These are phyloP conservation scores for Effrenium voratum DNA, from an alignment of 73 alveolate genomes.

Conservation along the genomic window DNA sequence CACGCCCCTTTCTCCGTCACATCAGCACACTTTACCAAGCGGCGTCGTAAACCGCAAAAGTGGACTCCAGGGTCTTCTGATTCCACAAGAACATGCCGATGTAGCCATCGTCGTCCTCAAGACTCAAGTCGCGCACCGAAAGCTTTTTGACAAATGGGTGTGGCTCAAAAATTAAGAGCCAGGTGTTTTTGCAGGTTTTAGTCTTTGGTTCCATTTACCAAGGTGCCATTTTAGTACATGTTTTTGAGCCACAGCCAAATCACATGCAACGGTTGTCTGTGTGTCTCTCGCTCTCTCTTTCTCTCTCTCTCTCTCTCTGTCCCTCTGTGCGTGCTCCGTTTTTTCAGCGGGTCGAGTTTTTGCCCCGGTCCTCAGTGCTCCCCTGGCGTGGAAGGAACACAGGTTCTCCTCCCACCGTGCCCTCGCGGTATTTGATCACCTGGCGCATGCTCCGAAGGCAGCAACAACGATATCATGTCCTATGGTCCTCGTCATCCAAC, in stretches of 20 bases:
- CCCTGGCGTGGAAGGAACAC: constrained; percentile 11
- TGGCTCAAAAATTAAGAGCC: not conserved
- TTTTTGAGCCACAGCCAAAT: too few relatives aligned
- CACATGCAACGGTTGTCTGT: too few relatives aligned
- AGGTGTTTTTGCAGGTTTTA: not conserved
- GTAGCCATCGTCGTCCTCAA: constrained; percentile 75
- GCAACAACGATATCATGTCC: too few relatives aligned
- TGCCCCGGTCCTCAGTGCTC: constrained; percentile 7
- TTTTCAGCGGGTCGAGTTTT: too few relatives aligned
- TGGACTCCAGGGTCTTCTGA: constrained; percentile 81
- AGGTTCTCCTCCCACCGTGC: constrained; percentile 72
- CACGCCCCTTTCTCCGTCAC: not conserved
- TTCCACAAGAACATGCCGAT: constrained; percentile 55
- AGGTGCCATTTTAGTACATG: too few relatives aligned
- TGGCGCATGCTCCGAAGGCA: too few relatives aligned
- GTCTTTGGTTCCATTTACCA: too few relatives aligned
- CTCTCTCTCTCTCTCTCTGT: too few relatives aligned
- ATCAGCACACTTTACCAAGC: not conserved
- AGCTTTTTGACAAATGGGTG: not conserved
- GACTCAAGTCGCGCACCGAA: too few relatives aligned
- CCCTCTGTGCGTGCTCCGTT: too few relatives aligned
- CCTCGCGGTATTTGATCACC: constrained; percentile 72
- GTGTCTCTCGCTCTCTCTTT: too few relatives aligned
- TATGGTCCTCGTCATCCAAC: not conserved
- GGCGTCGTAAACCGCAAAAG: constrained; percentile 70